Base-by-base conservation (phyloP, 2,329 filamentous ascomycete genomes). In the Epichloe typhina region DNA sequence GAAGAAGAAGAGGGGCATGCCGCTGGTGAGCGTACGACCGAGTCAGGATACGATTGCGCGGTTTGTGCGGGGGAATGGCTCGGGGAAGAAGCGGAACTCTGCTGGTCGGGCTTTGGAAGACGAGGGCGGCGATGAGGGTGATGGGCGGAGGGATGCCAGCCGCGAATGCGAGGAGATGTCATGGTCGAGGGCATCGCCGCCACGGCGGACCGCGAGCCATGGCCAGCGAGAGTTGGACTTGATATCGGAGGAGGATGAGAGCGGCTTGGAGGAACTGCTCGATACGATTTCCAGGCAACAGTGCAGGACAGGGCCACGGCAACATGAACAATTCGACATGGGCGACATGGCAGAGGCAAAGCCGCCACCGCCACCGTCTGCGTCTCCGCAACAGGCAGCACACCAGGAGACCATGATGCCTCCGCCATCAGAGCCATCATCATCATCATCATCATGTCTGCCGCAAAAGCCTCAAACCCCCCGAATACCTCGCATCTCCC, bases 21-120 rank as follows among this genome's bases (percentile, higher is more conserved):
- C 79, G 13, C 63, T 80, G 4, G 68, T 76, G n/a, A 69, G 68
- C 12, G 74, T 78, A 4, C 69, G 72, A 37, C 73, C 78, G 0
- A 81, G 78, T 36, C 79, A 82, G 59, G 73, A 73, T 41, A 77
- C 73, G 0, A 78, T 83, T 54, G 68, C 76, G 17, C 60, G 70
- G 37, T 82, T 82, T 52, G 63, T 77, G 7, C 64, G 66, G 37
- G 37, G 66, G 0, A 62, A 65, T n/a, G 62, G 61, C 1, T 56
- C 56, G 3, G 51, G 52, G 1, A 66, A 56, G 49, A 68, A 67
- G 57, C 62, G 62, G 39, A 31, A 13, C 5, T 33, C 15, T 40
- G 42, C 37, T 19, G 38, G 39, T 23, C 8, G 11, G 4, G 23
- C 40, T 13, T 4, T 33, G n/a, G 49, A 39, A 4, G 35, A 48